A percentile compares a stretch with the other conserved stretches of the same genome.
Conservation (phyloP, 2,329 filamentous ascomycete species). For the Sporothrix brunneoviolacea region DNA sequence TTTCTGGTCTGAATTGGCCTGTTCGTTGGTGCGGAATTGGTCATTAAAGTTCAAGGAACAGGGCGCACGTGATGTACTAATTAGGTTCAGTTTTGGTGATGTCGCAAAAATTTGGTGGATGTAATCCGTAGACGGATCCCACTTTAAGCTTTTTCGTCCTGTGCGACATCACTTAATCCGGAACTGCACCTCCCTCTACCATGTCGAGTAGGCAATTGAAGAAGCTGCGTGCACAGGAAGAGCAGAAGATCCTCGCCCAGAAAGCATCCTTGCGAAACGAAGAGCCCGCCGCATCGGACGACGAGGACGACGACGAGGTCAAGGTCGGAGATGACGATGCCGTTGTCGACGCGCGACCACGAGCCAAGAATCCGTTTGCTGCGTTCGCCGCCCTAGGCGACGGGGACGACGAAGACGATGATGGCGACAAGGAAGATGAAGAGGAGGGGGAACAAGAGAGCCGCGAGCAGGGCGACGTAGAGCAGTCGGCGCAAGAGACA, state of each 20-base stretch:
- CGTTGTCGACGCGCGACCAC: background rate
- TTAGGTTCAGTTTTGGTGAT: too few species aligned
- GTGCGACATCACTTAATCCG: too few species aligned
- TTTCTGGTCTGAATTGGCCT: too few species aligned
- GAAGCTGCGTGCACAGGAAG: conserved; percentile 45
- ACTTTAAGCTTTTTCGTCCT: too few species aligned
- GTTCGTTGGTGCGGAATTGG: too few species aligned
- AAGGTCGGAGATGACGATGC: conserved; percentile 19
- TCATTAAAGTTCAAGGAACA: too few species aligned
- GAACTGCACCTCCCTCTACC: too few species aligned
- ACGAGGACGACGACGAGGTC: conserved; percentile 25
- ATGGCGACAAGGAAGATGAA: conserved; percentile 30
- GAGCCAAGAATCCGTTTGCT: conserved; percentile 33
- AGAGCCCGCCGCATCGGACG: conserved; percentile 23
- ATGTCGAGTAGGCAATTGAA: conserved; percentile 49
- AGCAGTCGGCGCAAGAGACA: conserved; percentile 23
- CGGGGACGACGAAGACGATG: conserved; percentile 34
- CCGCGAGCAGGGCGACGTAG: conserved; percentile 21
- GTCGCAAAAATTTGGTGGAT: too few species aligned
- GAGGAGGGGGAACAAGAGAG: conserved; percentile 27
- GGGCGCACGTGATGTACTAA: too few species aligned
- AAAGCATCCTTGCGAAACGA: conserved; percentile 25
- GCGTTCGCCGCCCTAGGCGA: conserved; percentile 44
- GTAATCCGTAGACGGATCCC: too few species aligned
- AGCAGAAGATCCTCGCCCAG: conserved; percentile 25